A percentile compares a stretch with the other conserved stretches of the same genome.
These are phyloP conservation scores for Euphorbia schlechtendalii DNA, from an alignment of 441 rosid species.

Conservation along the genomic window DNA sequence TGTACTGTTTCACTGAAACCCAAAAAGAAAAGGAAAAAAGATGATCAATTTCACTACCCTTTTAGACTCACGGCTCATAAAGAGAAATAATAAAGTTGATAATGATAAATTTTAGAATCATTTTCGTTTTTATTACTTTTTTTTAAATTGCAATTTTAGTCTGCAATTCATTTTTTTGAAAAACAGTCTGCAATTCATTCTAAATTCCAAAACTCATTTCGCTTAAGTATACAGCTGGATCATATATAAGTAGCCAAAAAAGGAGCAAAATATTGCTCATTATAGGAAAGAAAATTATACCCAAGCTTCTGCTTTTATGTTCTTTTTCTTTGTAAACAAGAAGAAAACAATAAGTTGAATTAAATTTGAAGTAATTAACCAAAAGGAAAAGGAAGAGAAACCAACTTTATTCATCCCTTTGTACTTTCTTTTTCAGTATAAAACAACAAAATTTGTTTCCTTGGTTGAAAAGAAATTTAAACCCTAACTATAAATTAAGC, in stretches of 20 bases:
- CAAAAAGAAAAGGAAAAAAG: not conserved
- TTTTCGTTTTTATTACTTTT: not conserved
- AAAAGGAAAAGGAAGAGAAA: slow-evolving; percentile 11
- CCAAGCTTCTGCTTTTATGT: not conserved
- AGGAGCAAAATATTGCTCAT: not conserved
- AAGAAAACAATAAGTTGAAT: no score
- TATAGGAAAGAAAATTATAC: not conserved
- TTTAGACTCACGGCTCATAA: not conserved
- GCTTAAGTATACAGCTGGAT: no score
- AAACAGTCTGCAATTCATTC: no score
- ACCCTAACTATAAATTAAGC: not conserved
- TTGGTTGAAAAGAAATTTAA: slow-evolving; percentile 6
- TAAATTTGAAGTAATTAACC: slow-evolving; percentile 15
- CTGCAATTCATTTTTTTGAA: no score
- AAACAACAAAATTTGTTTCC: not conserved
- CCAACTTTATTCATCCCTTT: not conserved
- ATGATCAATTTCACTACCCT: not conserved
- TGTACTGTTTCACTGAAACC: slow-evolving; percentile 30
- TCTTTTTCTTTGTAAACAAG: not conserved
- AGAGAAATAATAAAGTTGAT: no score
- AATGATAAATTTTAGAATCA: no score
- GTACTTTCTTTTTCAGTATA: not conserved
- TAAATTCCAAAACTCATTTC: not conserved
- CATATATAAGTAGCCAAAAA: not conserved
- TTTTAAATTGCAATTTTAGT: slow-evolving; percentile 5